phyloP scores from a whole-genome alignment of 179 eudicot genomes.

The Carnegiea gigantea region DNA sequence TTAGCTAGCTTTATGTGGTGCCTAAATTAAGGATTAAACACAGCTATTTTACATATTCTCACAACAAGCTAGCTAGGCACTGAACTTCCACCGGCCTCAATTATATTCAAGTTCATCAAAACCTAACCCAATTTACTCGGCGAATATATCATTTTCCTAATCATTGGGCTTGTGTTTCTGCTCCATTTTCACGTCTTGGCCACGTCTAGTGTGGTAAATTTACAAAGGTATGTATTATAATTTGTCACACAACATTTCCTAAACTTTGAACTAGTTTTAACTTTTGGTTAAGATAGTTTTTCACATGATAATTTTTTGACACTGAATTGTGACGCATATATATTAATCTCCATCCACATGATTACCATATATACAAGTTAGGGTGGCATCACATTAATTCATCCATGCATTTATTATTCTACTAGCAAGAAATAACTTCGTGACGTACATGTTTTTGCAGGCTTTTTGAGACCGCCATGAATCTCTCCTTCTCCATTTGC shows the following conservation, averaged over 20 bases:
- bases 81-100: slow-evolving; percentile 10
- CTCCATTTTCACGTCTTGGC: slow-evolving; percentile 7
- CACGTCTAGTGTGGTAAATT: no score
- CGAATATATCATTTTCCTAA: background rate
- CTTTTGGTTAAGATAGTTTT: no score
- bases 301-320: no score
- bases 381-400: slow-evolving; percentile 17
- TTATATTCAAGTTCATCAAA: background rate
- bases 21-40: slow-evolving; percentile 13
- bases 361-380: slow-evolving; percentile 18
- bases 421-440: slow-evolving; percentile 13
- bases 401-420: slow-evolving; percentile 16
- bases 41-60: slow-evolving; percentile 21
- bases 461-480: slow-evolving; percentile 29
- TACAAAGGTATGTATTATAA: slow-evolving; percentile 11
- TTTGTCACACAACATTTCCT: no score
- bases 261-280: no score
- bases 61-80: background rate
- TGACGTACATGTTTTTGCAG: slow-evolving; percentile 13
- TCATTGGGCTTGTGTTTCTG: slow-evolving; percentile 12
- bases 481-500: slow-evolving; percentile 28
- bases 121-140: background rate
- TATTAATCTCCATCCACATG: background rate
- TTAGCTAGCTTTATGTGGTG: no score
- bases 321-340: no score